Percentiles rank a stretch among this genome's conserved stretches.
Evolutionary conservation across 2,329 filamentous ascomycete genomes (phyloP).

Genomic region (Colletotrichum eremochloae): DNA sequence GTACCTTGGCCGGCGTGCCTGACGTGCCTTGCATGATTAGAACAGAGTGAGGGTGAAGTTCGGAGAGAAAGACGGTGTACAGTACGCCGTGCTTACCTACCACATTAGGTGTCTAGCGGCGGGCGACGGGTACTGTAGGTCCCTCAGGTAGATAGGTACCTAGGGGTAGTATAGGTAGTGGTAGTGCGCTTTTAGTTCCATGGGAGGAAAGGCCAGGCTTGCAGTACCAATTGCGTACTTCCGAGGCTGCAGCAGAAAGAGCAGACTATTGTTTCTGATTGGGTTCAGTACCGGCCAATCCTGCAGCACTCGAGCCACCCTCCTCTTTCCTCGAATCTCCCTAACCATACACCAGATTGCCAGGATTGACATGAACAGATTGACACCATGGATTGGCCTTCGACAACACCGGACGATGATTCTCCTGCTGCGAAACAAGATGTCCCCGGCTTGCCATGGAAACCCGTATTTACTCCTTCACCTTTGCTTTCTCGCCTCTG

Average conservation of each 20-base stretch:
- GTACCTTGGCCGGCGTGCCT: conserved; percentile 24
- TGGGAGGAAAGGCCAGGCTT: too few species aligned
- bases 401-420: conserved; percentile 38
- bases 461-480: not conserved
- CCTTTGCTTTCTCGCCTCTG: not conserved
- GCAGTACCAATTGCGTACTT: not conserved
- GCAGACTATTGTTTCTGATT: conserved; percentile 44
- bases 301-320: conserved; percentile 42
- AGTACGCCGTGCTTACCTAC: not conserved
- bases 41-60: not conserved
- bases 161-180: too few species aligned
- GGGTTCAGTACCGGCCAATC: conserved; percentile 31
- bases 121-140: too few species aligned
- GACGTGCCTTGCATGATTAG: conserved; percentile 12
- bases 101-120: too few species aligned
- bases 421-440: conserved; percentile 33
- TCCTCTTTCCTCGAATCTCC: conserved; percentile 13
- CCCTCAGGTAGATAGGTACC: too few species aligned
- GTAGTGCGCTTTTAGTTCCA: not conserved
- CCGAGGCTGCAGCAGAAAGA: conserved; percentile 32
- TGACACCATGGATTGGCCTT: conserved; percentile 35
- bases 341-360: conserved; percentile 23
- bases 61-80: not conserved
- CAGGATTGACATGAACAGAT: conserved; percentile 36
- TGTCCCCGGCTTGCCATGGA: conserved; percentile 12